Conservation (phyloP, 805 yeast species). For the Starmerella gropengiesseri region DNA sequence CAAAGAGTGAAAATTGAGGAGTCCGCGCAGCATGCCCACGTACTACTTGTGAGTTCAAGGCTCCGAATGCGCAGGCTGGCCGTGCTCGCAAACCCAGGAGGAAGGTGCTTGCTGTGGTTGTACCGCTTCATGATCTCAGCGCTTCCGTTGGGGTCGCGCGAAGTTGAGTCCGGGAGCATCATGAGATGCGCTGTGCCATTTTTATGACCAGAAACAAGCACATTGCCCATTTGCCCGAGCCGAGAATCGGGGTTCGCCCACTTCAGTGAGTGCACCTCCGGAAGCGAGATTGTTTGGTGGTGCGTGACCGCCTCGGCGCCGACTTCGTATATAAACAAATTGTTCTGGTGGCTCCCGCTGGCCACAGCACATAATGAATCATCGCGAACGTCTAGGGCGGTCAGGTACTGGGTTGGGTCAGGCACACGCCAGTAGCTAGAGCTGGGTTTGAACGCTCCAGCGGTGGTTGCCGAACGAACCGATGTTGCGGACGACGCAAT, state of each 20-base stretch:
- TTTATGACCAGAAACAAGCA: slow-evolving; percentile 55
- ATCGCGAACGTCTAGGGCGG: slow-evolving; percentile 31
- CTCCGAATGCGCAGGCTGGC: slow-evolving; percentile 29
- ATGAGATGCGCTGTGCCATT: slow-evolving; percentile 67
- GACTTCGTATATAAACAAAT: slow-evolving; percentile 45
- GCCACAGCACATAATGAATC: slow-evolving; percentile 42
- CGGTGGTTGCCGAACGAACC: slow-evolving; percentile 8
- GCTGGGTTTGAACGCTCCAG: slow-evolving; percentile 8
- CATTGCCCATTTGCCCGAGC: slow-evolving; percentile 37
- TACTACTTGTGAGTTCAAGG: slow-evolving; percentile 32
- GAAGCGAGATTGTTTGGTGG: slow-evolving; percentile 47
- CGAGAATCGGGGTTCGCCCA: slow-evolving; percentile 32
- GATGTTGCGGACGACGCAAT: slow-evolving; percentile 13
- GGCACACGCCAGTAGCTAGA: slow-evolving; percentile 33
- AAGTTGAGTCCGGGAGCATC: slow-evolving; percentile 46
- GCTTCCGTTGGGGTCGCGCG: slow-evolving; percentile 30
- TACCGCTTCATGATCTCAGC: slow-evolving; percentile 72
- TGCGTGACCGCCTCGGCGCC: slow-evolving; percentile 37
- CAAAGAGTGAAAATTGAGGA: slow-evolving; percentile 51
- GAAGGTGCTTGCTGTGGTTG: slow-evolving; percentile 61
- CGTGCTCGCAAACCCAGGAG: slow-evolving; percentile 17
- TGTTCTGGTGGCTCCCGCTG: slow-evolving; percentile 38
- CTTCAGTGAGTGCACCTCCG: slow-evolving; percentile 39
- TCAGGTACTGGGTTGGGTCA: slow-evolving; percentile 29
- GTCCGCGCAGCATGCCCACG: slow-evolving; percentile 37